Conservation (phyloP, 805 yeast species). For the Yarrowia sp. region DNA sequence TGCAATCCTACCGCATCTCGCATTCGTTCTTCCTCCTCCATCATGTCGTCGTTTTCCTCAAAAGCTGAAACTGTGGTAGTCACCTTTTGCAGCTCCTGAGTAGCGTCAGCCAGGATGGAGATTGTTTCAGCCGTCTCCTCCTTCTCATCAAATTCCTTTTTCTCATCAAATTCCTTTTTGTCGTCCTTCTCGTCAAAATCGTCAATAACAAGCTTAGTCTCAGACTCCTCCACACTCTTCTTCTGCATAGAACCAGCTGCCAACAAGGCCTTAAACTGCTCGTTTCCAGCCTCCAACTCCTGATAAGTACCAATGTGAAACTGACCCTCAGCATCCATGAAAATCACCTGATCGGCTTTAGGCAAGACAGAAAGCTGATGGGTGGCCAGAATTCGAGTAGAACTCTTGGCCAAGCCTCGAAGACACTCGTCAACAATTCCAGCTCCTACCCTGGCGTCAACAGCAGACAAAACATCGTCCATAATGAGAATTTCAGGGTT, state of each 20-base stretch:
- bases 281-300: constrained; percentile 46
- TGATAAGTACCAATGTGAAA: constrained; percentile 59
- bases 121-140: background rate
- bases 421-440: constrained; percentile 71
- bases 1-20: constrained; percentile 32
- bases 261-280: constrained; percentile 48
- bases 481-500: constrained; percentile 61
- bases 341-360: constrained; percentile 65
- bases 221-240: constrained; percentile 24
- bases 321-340: constrained; percentile 57
- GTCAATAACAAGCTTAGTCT: constrained; percentile 27
- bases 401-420: constrained; percentile 50
- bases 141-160: background rate
- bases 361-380: constrained; percentile 74
- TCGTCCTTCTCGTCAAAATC: no score
- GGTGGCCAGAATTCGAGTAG: constrained; percentile 75
- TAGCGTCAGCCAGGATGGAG: background rate
- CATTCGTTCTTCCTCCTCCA: constrained; percentile 27
- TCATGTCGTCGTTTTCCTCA: constrained; percentile 28
- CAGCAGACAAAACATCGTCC: constrained; percentile 85
- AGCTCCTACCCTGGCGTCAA: constrained; percentile 80
- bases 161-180: background rate
- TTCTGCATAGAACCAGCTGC: constrained; percentile 36
- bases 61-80: constrained; percentile 5
- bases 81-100: constrained; percentile 29